Percentiles rank a stretch among this genome's conserved stretches.
Evolutionary conservation across 2,329 filamentous ascomycete genomes (phyloP).

Genomic region (Phoma sp.): DNA sequence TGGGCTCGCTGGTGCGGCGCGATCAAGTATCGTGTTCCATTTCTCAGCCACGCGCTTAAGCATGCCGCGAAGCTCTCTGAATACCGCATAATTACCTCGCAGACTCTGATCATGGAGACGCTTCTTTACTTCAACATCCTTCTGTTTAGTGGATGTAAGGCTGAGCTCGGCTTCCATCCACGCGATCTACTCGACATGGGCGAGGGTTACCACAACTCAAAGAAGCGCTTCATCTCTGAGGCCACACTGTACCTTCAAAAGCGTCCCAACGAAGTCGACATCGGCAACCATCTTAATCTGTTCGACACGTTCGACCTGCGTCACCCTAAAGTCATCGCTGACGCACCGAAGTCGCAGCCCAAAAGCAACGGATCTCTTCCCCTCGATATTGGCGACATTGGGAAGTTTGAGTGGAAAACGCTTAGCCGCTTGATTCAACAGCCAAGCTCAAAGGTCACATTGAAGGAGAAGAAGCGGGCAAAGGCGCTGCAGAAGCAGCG

Average conservation of each 20-base stretch:
- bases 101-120: slow-evolving; percentile 18
- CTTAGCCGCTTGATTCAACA: slow-evolving; percentile 17
- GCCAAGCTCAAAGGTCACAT: neutral
- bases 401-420: slow-evolving; percentile 16
- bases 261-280: slow-evolving; percentile 13
- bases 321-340: slow-evolving; percentile 11
- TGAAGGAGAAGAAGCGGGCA: slow-evolving; percentile 17
- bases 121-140: slow-evolving; percentile 12
- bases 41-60: slow-evolving; percentile 17
- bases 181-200: slow-evolving; percentile 5
- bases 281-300: neutral
- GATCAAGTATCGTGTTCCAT: slow-evolving; percentile 20
- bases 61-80: slow-evolving; percentile 12
- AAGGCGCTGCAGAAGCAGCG: slow-evolving; percentile 9
- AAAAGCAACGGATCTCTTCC: slow-evolving; percentile 5
- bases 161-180: slow-evolving; percentile 4
- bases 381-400: slow-evolving; percentile 4
- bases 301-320: slow-evolving; percentile 8
- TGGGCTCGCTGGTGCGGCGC: slow-evolving; percentile 6
- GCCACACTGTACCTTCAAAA: slow-evolving; percentile 1
- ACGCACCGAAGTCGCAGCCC: neutral
- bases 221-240: neutral
- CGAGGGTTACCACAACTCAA: neutral
- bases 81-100: slow-evolving; percentile 16
- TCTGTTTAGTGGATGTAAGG: slow-evolving; percentile 8